Conservation (phyloP, 495 filamentous ascomycete species). For the Haplographium delicatum region DNA sequence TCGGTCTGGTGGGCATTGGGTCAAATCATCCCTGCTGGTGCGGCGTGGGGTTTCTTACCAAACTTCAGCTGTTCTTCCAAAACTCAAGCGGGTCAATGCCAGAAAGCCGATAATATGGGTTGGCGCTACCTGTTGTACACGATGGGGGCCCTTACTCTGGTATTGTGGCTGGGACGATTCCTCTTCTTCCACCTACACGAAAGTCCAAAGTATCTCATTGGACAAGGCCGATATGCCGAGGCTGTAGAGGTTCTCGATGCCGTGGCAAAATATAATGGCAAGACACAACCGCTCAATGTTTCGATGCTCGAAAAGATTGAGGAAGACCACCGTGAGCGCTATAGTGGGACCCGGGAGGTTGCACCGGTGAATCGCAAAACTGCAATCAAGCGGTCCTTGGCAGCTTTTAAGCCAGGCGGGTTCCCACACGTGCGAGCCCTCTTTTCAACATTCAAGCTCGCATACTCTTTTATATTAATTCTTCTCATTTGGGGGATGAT, state of each 20-base stretch:
- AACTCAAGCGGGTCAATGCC: no score
- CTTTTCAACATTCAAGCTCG: neutral
- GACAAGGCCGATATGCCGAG: slow-evolving; percentile 64
- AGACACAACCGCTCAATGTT: slow-evolving; percentile 57
- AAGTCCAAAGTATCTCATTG: slow-evolving; percentile 77
- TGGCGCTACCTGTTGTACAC: slow-evolving; percentile 65
- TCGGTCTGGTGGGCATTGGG: slow-evolving; percentile 81
- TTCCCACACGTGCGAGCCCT: no score
- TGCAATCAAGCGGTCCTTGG: no score
- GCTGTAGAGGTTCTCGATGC: slow-evolving; percentile 73
- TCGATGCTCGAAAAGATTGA: slow-evolving; percentile 51
- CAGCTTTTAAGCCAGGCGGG: no score
- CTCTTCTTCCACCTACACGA: slow-evolving; percentile 78
- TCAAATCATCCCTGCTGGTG: slow-evolving; percentile 60
- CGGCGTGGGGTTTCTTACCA: slow-evolving; percentile 81
- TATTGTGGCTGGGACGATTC: slow-evolving; percentile 68
- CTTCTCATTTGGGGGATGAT: neutral
- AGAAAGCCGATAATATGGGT: no score
- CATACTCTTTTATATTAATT: neutral
- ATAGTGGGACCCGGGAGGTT: no score
- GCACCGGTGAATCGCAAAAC: no score
- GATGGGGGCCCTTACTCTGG: slow-evolving; percentile 67
- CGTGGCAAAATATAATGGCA: slow-evolving; percentile 63
- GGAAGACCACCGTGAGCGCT: no score
- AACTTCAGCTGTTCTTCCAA: no score